Conservation (phyloP, 2,329 filamentous ascomycete species). For the Aspergillus jensenii region DNA sequence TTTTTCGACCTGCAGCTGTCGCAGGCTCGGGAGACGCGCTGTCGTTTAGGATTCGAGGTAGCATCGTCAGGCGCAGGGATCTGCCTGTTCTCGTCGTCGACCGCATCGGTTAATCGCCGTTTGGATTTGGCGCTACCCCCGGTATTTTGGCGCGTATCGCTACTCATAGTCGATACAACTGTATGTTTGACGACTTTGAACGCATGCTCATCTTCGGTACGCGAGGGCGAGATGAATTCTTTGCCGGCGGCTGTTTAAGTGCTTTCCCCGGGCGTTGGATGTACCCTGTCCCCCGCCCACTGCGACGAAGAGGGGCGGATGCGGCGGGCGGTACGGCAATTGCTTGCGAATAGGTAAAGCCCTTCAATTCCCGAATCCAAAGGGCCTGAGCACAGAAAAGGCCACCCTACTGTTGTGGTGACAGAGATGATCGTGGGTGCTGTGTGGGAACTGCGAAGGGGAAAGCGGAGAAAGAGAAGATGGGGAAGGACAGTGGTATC, state of each 20-base stretch:
- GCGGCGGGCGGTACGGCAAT: neutral
- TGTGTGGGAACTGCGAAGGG: conserved; percentile 5
- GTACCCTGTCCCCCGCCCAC: conserved; percentile 5
- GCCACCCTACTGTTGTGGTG: neutral
- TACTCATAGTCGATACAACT: conserved; percentile 32
- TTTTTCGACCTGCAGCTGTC: conserved; percentile 67
- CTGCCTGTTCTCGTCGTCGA: conserved; percentile 30
- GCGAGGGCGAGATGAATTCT: conserved; percentile 26
- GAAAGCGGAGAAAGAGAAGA: conserved; percentile 22
- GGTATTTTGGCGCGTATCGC: conserved; percentile 31
- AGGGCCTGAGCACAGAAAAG: neutral
- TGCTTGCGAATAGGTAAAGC: neutral
- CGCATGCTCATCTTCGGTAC: conserved; percentile 30
- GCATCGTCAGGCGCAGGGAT: conserved; percentile 26
- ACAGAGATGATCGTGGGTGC: conserved; percentile 3
- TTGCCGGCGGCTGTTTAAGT: conserved; percentile 26
- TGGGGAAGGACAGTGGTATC: conserved; percentile 16
- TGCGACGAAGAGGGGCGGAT: neutral
- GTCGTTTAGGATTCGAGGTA: conserved; percentile 53
- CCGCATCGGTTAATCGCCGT: conserved; percentile 27
- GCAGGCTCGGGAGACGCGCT: conserved; percentile 67
- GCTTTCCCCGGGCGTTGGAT: neutral
- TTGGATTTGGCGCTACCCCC: conserved; percentile 31
- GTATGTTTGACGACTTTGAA: conserved; percentile 24
- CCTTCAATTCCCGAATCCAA: neutral